Percentiles rank a stretch among this genome's conserved stretches.
Conservation (phyloP, 345 rosid genomes). For the Brassica cretica region DNA sequence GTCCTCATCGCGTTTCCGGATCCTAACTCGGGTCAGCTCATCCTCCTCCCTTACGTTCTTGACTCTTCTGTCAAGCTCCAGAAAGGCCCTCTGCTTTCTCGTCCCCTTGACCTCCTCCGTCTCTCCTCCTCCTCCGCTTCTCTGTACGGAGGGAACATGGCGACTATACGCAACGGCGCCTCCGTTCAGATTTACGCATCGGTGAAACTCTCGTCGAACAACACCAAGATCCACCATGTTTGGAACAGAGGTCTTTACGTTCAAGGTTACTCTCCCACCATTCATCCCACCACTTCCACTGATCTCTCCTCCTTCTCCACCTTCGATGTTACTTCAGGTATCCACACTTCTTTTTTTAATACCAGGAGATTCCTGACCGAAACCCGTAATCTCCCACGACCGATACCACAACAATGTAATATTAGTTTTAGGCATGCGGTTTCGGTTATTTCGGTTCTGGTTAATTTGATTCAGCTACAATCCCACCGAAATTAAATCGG, state of each 20-base stretch:
- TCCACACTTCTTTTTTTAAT: neutral
- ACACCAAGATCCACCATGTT: conserved; percentile 67
- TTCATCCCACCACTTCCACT: conserved; percentile 82
- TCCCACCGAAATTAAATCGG: too few relatives aligned
- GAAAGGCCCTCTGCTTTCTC: conserved; percentile 74
- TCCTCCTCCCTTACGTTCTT: conserved; percentile 71
- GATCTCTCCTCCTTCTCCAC: conserved; percentile 84
- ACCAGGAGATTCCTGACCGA: too few relatives aligned
- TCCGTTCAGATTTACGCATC: conserved; percentile 75
- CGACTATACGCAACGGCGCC: conserved; percentile 80
- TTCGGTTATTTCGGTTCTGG: too few relatives aligned
- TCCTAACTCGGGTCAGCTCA: conserved; percentile 78
- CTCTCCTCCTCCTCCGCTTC: conserved; percentile 77
- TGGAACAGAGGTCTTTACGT: conserved; percentile 99
- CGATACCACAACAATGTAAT: too few relatives aligned
- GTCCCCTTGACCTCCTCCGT: conserved; percentile 69
- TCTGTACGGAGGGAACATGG: conserved; percentile 86
- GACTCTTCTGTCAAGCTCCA: conserved; percentile 89
- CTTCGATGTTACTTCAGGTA: conserved; percentile 69
- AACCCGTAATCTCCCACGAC: too few relatives aligned
- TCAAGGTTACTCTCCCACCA: conserved; percentile 96
- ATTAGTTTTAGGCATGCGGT: too few relatives aligned
- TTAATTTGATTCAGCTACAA: too few relatives aligned
- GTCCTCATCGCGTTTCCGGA: conserved; percentile 88
- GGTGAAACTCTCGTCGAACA: conserved; percentile 57